A percentile compares a stretch with the other conserved stretches of the same genome.
phyloP scores from a whole-genome alignment of 352 stramenopile genomes.

The Pilasporangium apinafurcum region DNA sequence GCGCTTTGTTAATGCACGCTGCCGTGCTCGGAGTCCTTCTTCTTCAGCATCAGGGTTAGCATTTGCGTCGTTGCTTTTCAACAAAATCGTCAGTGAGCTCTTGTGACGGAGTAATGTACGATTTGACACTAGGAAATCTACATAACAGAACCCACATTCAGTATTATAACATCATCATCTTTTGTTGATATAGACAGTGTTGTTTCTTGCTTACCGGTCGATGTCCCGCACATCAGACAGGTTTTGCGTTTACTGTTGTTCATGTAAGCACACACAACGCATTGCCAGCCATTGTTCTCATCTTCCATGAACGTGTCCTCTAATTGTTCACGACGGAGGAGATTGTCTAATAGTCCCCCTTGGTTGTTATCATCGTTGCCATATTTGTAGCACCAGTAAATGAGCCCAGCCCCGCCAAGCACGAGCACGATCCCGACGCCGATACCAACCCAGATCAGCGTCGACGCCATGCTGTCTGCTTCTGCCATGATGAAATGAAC shows the following conservation, averaged over 20 bases:
- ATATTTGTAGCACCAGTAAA: conserved; percentile 49
- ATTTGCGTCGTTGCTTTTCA: conserved; percentile 19
- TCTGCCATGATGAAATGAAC: conserved; percentile 1
- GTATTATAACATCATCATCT: too few relatives aligned
- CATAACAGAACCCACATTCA: conserved; percentile 18
- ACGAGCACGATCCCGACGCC: conserved; percentile 21
- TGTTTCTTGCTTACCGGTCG: conserved; percentile 9
- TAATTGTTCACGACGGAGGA: conserved; percentile 57
- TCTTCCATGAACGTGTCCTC: conserved; percentile 44
- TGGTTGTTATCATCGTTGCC: conserved; percentile 8
- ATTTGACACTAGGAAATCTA: conserved; percentile 14
- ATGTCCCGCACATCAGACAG: conserved; percentile 70
- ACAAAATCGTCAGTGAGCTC: conserved; percentile 47
- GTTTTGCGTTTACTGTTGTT: conserved; percentile 29
- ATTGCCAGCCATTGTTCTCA: conserved; percentile 58
- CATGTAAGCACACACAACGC: conserved; percentile 58
- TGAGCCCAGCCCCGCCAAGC: conserved; percentile 12
- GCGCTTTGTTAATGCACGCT: conserved; percentile 62
- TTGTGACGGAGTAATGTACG: conserved; percentile 28
- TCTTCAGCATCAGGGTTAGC: conserved; percentile 21
- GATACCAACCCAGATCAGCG: conserved; percentile 31
- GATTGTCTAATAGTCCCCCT: conserved; percentile 36
- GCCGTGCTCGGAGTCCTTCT: conserved; percentile 27
- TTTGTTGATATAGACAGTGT: too few relatives aligned
- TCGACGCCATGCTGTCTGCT: conserved; percentile 15